Evolutionary conservation across 2,329 filamentous ascomycete species (phyloP).

Genomic region (Chaetomiaceae sp.): DNA sequence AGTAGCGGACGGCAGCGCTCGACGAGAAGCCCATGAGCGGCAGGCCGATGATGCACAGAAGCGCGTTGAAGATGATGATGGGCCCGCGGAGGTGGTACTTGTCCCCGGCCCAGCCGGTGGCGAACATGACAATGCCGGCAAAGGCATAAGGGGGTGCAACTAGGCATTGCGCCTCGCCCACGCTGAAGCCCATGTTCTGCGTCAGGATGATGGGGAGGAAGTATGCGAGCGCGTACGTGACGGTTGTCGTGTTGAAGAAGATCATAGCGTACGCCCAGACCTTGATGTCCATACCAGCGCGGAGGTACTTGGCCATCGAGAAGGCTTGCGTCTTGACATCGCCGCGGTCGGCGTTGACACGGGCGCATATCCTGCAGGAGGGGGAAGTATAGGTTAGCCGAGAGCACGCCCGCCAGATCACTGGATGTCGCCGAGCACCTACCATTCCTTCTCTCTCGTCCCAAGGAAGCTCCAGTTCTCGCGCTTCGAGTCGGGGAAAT

Average conservation of each 20-base stretch:
- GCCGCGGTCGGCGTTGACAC: conserved; percentile 54
- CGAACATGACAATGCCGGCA: conserved; percentile 59
- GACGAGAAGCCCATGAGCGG: conserved; percentile 66
- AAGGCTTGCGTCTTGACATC: conserved; percentile 54
- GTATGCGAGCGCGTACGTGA: conserved; percentile 71
- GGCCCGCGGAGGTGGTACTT: conserved; percentile 62
- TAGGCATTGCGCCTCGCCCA: conserved; percentile 64
- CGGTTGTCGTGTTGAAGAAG: conserved; percentile 64
- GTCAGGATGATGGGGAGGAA: conserved; percentile 73
- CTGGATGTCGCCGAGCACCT: no score
- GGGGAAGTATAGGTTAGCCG: no score
- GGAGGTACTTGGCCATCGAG: conserved; percentile 43
- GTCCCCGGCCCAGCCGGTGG: conserved; percentile 61
- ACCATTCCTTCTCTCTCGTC: conserved; percentile 46
- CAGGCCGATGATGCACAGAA: conserved; percentile 64
- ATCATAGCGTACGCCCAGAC: conserved; percentile 60
- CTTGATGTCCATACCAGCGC: conserved; percentile 48
- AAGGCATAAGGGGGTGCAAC: conserved; percentile 66
- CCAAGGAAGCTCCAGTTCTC: conserved; percentile 51
- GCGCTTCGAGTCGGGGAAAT: conserved; percentile 57
- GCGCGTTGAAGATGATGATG: conserved; percentile 60
- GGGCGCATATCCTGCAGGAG: conserved; percentile 39
- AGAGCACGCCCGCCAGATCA: no score
- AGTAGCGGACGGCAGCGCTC: conserved; percentile 57
- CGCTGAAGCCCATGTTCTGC: conserved; percentile 57